Base-by-base conservation (phyloP, 495 filamentous ascomycete genomes). In the Schizothecium vesticola region DNA sequence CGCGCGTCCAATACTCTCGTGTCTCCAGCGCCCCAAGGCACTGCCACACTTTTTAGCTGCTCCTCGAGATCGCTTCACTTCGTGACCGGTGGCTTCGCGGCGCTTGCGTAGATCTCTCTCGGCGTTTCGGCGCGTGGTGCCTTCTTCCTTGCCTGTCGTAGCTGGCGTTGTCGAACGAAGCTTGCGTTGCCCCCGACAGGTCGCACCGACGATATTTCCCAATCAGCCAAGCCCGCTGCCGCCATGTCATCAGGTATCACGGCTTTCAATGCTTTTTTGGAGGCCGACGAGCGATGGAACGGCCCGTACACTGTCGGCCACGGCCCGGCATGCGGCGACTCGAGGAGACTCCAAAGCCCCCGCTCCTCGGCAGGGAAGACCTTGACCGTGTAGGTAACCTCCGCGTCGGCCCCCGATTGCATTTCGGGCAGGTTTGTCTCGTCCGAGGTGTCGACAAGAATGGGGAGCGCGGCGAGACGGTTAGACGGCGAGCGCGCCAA, bases 141-240 rank as follows among this genome's bases (percentile, higher is more conserved):
- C 19, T 7, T 51, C 19, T 51, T 51, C 7, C 6, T 51, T 6
- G 43, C 43, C 43, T 51, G 16, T 51, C 43, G 43, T 5, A 51
- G 43, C 43, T 51, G 43, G 43, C 43, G 43, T 3, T n/a, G 43
- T 51, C 43, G 43, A 51, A 51, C 43, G 5, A 51, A 51, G 43
- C 43, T 51, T 3, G 16, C 43, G 19, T 51, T 51, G 43, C 43
- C 43, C 16, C 7, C 43, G 16, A 51, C 28, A 1, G 31, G 61
- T 9, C 23, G 19, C 31, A 25, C 31, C 19, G 61, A 43, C 31
- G n/a, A 4, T 12, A 55, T 65, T 4, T 65, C 63, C 84, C 84
- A 86, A 64, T 85, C 83, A 23, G 64, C 66, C 31, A 85, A 68
- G 3, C 78, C 84, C n/a, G 67, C 69, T 26, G 71, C 66, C 67